Evolutionary conservation across 176 grass and related monocot species (phyloP).

Genomic region (Themeda triandra): DNA sequence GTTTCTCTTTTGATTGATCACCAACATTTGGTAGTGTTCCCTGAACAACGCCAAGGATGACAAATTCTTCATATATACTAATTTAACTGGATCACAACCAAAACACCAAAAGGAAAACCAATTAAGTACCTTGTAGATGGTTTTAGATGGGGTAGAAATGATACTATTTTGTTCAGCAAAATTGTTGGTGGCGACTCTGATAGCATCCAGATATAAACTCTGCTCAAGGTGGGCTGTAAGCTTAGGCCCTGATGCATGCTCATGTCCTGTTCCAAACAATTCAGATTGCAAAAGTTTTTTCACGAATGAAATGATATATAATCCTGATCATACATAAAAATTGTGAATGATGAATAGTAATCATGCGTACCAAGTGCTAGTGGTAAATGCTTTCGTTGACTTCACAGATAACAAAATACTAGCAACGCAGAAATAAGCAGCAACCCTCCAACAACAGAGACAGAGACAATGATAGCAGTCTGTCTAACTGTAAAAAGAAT

Average conservation of each 20-base stretch:
- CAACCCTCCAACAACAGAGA: neutral
- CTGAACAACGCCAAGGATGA: neutral
- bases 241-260: neutral
- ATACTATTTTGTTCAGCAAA: constrained; percentile 13
- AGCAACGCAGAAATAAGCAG: neutral
- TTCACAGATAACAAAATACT: neutral
- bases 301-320: too few relatives aligned
- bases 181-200: constrained; percentile 20
- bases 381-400: neutral
- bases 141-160: neutral
- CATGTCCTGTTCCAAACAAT: neutral
- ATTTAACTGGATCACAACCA: too few relatives aligned
- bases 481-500: neutral
- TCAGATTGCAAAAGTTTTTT: neutral
- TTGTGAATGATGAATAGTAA: too few relatives aligned
- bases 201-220: neutral
- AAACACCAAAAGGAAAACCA: too few relatives aligned
- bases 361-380: neutral
- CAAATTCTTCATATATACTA: neutral
- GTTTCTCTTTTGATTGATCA: constrained; percentile 12
- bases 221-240: neutral
- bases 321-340: too few relatives aligned
- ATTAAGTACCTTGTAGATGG: constrained; percentile 14
- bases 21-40: neutral
- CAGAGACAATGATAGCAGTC: neutral